A percentile compares a stretch with the other conserved stretches of the same genome.
phyloP scores from a whole-genome alignment of 176 grass and related monocot genomes.

The Oryza punctata region DNA sequence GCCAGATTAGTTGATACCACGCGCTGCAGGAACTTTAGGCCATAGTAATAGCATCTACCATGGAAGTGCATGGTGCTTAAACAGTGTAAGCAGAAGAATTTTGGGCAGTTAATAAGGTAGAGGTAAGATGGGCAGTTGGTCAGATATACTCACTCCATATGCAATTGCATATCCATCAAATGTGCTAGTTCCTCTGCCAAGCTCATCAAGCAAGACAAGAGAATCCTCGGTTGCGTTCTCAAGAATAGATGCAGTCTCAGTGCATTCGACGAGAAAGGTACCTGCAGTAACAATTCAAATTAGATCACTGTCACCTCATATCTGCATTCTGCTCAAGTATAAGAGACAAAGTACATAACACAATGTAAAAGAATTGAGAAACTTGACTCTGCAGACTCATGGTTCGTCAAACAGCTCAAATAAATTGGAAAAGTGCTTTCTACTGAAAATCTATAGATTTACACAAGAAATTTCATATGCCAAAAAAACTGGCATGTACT shows the following conservation, averaged over 20 bases:
- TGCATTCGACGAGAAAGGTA: slow-evolving; percentile 91
- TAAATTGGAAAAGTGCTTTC: background rate
- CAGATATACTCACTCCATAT: slow-evolving; percentile 68
- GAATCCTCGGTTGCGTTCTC: slow-evolving; percentile 89
- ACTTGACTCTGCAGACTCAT: background rate
- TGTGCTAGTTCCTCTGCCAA: slow-evolving; percentile 97
- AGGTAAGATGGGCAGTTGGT: too few relatives aligned
- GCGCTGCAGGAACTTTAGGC: background rate
- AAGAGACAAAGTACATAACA: background rate
- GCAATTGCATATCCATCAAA: slow-evolving; percentile 99
- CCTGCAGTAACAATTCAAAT: slow-evolving; percentile 35
- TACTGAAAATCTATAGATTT: slow-evolving; percentile 5
- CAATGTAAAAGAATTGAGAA: background rate
- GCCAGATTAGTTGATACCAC: background rate
- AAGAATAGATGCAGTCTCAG: slow-evolving; percentile 83
- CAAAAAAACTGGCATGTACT: background rate
- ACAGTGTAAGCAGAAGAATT: background rate
- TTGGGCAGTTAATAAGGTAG: too few relatives aligned
- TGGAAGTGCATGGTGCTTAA: background rate
- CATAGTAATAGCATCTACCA: background rate
- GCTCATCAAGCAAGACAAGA: slow-evolving; percentile 95
- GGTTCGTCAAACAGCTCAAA: background rate
- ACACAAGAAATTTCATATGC: slow-evolving; percentile 12
- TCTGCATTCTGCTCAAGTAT: background rate
- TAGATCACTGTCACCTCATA: slow-evolving; percentile 17